phyloP scores from a whole-genome alignment of 768 basidiomycete genomes.

The Suillus plorans region DNA sequence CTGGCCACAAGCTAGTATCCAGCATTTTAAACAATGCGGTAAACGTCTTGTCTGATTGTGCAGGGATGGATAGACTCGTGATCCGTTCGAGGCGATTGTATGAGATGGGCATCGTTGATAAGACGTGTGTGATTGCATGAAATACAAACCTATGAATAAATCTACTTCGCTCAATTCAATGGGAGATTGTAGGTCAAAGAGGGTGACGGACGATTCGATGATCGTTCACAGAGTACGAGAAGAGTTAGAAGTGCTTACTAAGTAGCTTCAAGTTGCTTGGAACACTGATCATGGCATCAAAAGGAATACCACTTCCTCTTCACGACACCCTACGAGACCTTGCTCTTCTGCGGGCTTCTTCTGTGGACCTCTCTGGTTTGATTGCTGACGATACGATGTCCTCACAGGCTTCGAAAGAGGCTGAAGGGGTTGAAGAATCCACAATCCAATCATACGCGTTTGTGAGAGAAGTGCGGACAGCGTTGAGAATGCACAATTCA shows the following conservation, averaged over 20 bases:
- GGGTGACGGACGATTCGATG: not conserved
- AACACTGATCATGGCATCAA: constrained; percentile 24
- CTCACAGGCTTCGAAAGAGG: not conserved
- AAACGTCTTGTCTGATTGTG: too few species aligned
- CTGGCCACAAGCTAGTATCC: too few species aligned
- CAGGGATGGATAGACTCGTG: too few species aligned
- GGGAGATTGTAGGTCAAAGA: not conserved
- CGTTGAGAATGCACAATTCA: constrained; percentile 51
- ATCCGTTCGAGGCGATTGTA: not conserved
- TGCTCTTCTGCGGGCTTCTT: constrained; percentile 64
- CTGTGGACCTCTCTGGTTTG: constrained; percentile 38
- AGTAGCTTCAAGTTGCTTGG: not conserved
- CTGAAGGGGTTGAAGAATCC: constrained; percentile 14
- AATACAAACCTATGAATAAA: not conserved
- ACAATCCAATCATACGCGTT: constrained; percentile 57
- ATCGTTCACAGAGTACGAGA: too few species aligned
- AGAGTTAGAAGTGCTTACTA: not conserved
- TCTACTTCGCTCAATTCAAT: not conserved
- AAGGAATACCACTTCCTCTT: constrained; percentile 52
- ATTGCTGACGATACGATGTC: constrained; percentile 18
- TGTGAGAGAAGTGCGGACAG: constrained; percentile 52
- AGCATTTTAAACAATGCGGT: not conserved
- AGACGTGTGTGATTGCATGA: not conserved
- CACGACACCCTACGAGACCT: constrained; percentile 68
- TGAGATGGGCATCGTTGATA: not conserved